Base-by-base conservation (phyloP, 1,139 yeast species). In the Geotrichum bryndzae region DNA sequence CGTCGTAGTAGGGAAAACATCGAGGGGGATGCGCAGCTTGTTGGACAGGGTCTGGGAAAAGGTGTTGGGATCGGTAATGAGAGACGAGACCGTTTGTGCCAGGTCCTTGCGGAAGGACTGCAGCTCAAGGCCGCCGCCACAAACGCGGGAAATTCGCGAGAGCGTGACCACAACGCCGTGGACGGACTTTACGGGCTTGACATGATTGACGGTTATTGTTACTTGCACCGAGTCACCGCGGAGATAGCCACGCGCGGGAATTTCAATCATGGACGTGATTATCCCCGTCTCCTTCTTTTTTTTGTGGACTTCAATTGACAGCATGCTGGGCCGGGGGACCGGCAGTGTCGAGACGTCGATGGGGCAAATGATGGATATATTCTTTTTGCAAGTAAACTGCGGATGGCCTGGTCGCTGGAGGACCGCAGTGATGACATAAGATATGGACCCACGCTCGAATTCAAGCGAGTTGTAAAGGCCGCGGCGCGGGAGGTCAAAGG, bases 21-120 rank as follows among this genome's bases (percentile, higher is more conserved):
- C 97, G 0, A 89, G 84, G 0, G 97, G 97, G 0, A 91, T 85
- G 65, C 86, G 78, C 29, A 91, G 74, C 56, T 84, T 82, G 0
- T 92, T 83, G 51, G 83, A 82, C 4, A 87, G 80, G 53, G 83
- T 86, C 41, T 86, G 80, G 45, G 79, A 76, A 55, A 85, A 78
- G 0, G 88, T 81, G 6, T 72, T 77, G 0, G 95, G 92, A 70
- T 90, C 94, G 27, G 90, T 84, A 66, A 84, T 86, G n/a, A 91
- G 75, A 0, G 97, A 96, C 0, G 88, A 80, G 0, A 90, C 82
- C 55, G 84, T 81, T 73, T 91, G 97, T 51, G 87, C 84, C 23
- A 91, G 77, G 71, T 91, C 97, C 72, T 91, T 91, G 66, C 97
- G 79, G 72, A 87, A 90, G 0, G 95, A 86, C 70, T 89, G 96